Conservation (phyloP, 371 early-diverging fungal genomes). For the Circinella umbellata region DNA sequence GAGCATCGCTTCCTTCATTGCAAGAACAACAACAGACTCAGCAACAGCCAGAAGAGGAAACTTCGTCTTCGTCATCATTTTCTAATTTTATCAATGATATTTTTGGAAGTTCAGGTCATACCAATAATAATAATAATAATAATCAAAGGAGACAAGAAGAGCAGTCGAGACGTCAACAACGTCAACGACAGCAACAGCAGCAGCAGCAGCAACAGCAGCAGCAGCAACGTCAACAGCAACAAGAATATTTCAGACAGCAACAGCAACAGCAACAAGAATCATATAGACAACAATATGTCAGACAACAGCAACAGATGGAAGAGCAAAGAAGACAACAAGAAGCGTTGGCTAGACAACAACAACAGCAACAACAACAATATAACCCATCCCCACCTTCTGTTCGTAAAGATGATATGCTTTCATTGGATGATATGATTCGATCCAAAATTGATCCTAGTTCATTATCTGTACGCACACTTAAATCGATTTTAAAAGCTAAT, state of each 20-base stretch:
- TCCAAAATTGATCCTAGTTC: conserved; percentile 47
- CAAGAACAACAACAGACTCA: neutral
- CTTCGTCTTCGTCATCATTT: neutral
- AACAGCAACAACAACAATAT: conserved; percentile 8
- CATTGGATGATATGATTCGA: conserved; percentile 37
- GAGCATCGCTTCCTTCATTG: neutral
- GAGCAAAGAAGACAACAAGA: conserved; percentile 18
- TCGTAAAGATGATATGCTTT: conserved; percentile 24
- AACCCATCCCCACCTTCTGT: conserved; percentile 18
- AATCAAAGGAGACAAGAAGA: neutral
- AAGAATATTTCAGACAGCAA: conserved; percentile 10
- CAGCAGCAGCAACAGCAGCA: conserved; percentile 7
- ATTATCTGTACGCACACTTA: conserved; percentile 57
- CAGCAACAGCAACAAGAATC: conserved; percentile 20
- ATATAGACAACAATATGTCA: conserved; percentile 2
- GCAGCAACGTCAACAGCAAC: conserved; percentile 19
- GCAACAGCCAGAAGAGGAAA: neutral
- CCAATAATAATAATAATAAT: neutral
- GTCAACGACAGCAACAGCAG: conserved; percentile 15
- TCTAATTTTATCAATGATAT: conserved; percentile 17
- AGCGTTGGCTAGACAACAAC: conserved; percentile 6
- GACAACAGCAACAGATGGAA: conserved; percentile 6
- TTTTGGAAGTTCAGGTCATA: neutral
- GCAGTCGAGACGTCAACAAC: conserved; percentile 9
- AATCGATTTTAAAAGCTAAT: conserved; percentile 52